Conservation (phyloP, 2,329 filamentous ascomycete genomes). For the Ceratocystis huliohia region DNA sequence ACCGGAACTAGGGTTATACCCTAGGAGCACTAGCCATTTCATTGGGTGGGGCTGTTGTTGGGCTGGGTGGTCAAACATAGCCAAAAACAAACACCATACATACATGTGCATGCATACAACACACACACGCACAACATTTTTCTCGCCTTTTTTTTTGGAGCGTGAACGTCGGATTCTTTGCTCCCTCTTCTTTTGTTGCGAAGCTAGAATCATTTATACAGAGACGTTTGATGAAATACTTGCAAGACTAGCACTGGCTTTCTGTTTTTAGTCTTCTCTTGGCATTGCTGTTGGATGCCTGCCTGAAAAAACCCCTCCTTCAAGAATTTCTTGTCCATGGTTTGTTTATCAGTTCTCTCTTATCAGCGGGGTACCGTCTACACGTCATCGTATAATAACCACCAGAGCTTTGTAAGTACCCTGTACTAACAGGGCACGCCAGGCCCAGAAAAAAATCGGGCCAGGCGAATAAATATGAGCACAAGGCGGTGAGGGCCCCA, state of each 20-base stretch:
- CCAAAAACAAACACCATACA: neutral
- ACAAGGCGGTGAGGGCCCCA: too few species aligned
- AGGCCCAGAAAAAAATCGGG: too few species aligned
- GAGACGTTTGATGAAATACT: too few species aligned
- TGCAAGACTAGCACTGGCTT: neutral
- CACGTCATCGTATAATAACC: neutral
- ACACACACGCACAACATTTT: neutral
- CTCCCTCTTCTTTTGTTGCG: too few species aligned
- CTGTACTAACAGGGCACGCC: neutral
- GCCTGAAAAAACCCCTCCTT: neutral
- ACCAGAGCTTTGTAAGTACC: neutral
- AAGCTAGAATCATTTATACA: too few species aligned
- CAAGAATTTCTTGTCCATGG: neutral
- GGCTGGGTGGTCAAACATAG: neutral
- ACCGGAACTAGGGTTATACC: too few species aligned
- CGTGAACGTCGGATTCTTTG: too few species aligned
- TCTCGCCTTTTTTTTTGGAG: too few species aligned
- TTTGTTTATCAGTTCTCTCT: constrained; percentile 1
- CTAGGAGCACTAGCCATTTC: too few species aligned
- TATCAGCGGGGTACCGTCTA: constrained; percentile 15
- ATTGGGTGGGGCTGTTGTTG: too few species aligned
- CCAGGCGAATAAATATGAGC: too few species aligned
- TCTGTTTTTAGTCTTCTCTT: neutral
- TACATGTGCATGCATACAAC: neutral
- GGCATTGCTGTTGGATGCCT: neutral